Evolutionary conservation across 2,329 filamentous ascomycete genomes (phyloP).

Genomic region (Ophiostoma ips): DNA sequence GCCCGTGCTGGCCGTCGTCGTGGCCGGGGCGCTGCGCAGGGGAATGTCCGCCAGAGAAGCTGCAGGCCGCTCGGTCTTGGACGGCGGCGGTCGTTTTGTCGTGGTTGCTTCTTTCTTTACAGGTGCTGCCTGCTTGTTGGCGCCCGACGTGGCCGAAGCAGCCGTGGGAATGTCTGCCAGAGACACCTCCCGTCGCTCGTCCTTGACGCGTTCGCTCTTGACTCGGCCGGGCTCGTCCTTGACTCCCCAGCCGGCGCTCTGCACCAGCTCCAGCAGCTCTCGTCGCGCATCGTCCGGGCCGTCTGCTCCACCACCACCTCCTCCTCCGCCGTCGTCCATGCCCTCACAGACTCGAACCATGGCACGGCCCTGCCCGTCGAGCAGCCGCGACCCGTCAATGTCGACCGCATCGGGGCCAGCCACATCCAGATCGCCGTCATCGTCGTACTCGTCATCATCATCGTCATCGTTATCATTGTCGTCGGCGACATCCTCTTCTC

Average conservation of each 20-base stretch:
- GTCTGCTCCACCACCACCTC: background rate
- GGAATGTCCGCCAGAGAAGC: background rate
- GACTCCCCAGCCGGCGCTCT: conserved; percentile 19
- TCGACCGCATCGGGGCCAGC: conserved; percentile 44
- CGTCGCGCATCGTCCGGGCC: conserved; percentile 17
- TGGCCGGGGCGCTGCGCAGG: background rate
- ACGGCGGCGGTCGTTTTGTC: background rate
- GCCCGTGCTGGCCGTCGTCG: background rate
- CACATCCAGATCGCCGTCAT: conserved; percentile 31
- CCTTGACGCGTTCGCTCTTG: too few species aligned
- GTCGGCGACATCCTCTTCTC: conserved; percentile 21
- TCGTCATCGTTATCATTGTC: conserved; percentile 31
- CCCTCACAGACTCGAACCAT: conserved; percentile 66
- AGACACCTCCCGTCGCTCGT: too few species aligned
- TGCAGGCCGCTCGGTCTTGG: background rate
- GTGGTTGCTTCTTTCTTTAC: background rate
- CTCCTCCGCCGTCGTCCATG: conserved; percentile 39
- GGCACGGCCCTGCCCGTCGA: conserved; percentile 51
- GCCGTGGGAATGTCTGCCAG: too few species aligned
- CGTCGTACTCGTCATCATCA: conserved; percentile 33
- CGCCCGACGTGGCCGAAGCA: background rate
- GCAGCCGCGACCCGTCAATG: conserved; percentile 45
- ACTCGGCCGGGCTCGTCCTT: background rate
- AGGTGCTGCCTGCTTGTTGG: background rate
- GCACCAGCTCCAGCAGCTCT: conserved; percentile 53